Evolutionary conservation across 257 asterid species (phyloP), one percentile per base, ranked within the genome.

Genomic region (Jaltomata sinuosa): DNA sequence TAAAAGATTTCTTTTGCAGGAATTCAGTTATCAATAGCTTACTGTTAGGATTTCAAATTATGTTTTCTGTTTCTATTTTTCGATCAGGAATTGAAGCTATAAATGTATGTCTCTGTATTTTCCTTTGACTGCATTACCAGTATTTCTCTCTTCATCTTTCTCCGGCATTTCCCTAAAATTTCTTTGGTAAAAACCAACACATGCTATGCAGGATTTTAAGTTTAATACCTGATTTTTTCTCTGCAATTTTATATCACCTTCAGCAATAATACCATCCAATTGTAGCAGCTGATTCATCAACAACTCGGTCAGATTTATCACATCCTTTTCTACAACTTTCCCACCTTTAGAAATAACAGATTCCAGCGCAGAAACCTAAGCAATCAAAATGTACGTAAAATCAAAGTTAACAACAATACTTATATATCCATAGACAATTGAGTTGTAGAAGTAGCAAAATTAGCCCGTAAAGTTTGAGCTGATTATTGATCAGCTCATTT

Each of bases 221-320:
- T 22, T 67, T 8, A 42, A 15, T 64, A 90, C 93, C 91, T 87
- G 91, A 83, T 87, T 88, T 85, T 88, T 90, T 59, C 91, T 84
- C 85, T 90, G 93, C 79, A 87, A n/a, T 71, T 90, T 89, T 31
- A 86, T 86, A 80, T 90, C 91, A 12, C 93, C 91, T 76, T 87
- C 90, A 8, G 88, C 91, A 80, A 52, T 25, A 69, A 90, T 83
- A 32, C 88, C 91, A 79, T 90, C 93, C 80, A 90, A 84, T 80
- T 83, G 88, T 50, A 90, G 83, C 40, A 90, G 84, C 77, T 90
- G 93, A 87, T 88, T 89, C 93, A 90, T 90, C 80, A 90, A 83
- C 67, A 87, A 68, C 85, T 89, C 93, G 10, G 82, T 90, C 84
- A 87, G 77, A 80, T 83, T 89, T 19, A 85, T 57, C 19, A 89